These are phyloP conservation scores for Oropetium thomaeum DNA, from an alignment of 176 grass and related monocot species.

Conservation along the genomic window DNA sequence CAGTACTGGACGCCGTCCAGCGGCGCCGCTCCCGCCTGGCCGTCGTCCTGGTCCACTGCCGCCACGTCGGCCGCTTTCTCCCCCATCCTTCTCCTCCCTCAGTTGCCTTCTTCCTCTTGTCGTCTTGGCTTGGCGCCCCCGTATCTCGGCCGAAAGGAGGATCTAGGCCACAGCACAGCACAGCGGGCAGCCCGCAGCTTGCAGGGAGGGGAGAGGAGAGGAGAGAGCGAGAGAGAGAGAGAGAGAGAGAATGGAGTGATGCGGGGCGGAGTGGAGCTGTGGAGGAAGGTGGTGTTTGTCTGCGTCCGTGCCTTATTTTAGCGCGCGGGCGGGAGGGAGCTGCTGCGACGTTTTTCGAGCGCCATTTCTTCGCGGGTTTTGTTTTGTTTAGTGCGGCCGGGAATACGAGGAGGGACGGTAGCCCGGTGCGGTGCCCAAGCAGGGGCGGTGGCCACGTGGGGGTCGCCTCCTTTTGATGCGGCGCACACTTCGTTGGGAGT, in stretches of 20 bases:
- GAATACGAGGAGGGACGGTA: constrained; percentile 13
- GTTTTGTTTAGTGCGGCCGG: constrained; percentile 23
- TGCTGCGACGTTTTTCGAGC: constrained; percentile 14
- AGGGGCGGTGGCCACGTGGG: constrained; percentile 19
- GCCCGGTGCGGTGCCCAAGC: constrained; percentile 9
- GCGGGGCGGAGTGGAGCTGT: too few species aligned
- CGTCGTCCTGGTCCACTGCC: constrained; percentile 21
- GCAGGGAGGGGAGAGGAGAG: neutral
- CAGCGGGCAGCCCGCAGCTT: neutral
- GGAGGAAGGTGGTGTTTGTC: constrained; percentile 22
- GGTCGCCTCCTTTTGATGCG: constrained; percentile 14
- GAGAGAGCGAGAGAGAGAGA: neutral
- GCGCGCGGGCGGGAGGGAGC: constrained; percentile 6
- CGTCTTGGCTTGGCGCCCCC: neutral
- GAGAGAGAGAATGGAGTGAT: neutral
- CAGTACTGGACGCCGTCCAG: constrained; percentile 62
- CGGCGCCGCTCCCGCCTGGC: constrained; percentile 11
- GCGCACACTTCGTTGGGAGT: neutral
- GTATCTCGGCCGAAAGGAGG: neutral
- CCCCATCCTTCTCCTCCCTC: constrained; percentile 10
- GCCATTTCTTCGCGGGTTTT: constrained; percentile 9
- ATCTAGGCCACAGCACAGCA: constrained; percentile 2
- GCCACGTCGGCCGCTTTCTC: constrained; percentile 3
- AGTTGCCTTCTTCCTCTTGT: neutral
- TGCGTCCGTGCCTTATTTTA: constrained; percentile 10